These are phyloP conservation scores for Pseudogymnoascus sp. DNA, from an alignment of 2,329 filamentous ascomycete species.

Conservation along the genomic window DNA sequence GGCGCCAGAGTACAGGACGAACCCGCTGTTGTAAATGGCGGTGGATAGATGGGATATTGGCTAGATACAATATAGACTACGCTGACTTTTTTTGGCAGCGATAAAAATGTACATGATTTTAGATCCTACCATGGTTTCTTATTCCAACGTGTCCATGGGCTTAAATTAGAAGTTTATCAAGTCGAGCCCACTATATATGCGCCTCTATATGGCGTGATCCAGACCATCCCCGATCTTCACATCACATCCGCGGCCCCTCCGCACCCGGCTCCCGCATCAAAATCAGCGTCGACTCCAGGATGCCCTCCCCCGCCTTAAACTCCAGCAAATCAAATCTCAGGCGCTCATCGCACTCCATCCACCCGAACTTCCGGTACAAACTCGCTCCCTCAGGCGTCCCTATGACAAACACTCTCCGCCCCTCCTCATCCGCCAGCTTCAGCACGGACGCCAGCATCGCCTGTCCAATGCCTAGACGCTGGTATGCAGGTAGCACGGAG, in stretches of 20 bases:
- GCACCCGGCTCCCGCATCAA: slow-evolving; percentile 5
- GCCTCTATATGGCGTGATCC: neutral
- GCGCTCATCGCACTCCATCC: slow-evolving; percentile 23
- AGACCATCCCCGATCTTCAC: slow-evolving; percentile 3
- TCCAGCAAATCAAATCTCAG: neutral
- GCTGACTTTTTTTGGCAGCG: neutral
- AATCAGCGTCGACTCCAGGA: neutral
- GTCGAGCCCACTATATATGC: neutral
- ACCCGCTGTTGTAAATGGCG: slow-evolving; percentile 49
- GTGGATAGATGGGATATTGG: neutral
- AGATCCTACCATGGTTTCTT: slow-evolving; percentile 4
- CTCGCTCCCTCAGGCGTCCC: slow-evolving; percentile 29
- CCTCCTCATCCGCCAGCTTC: slow-evolving; percentile 28
- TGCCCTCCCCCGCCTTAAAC: neutral
- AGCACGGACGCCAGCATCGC: slow-evolving; percentile 29
- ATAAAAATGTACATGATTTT: slow-evolving; percentile 8
- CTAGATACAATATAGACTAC: slow-evolving; percentile 5
- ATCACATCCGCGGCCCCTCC: neutral
- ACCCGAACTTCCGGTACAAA: slow-evolving; percentile 33
- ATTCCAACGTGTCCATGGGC: neutral
- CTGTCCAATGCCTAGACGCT: slow-evolving; percentile 29
- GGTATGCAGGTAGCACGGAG: slow-evolving; percentile 28
- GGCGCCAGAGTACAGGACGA: slow-evolving; percentile 53
- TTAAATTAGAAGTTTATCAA: slow-evolving; percentile 5
- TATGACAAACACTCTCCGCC: slow-evolving; percentile 30